These are phyloP conservation scores for Cubamyces sp. DNA, from an alignment of 768 basidiomycete genomes.

Conservation along the genomic window DNA sequence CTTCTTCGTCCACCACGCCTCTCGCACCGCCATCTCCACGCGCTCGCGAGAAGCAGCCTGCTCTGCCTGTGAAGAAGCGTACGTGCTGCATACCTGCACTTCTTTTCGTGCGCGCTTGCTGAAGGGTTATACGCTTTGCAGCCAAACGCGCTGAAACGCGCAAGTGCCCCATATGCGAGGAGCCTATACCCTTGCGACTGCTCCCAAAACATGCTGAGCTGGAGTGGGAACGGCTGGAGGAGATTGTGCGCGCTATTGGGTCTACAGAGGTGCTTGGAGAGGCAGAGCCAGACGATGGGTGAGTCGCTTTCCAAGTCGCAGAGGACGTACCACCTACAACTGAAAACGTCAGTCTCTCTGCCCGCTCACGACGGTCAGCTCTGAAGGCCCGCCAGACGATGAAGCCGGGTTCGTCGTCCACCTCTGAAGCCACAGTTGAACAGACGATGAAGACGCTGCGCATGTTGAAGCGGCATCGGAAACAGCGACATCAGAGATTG, in stretches of 20 bases:
- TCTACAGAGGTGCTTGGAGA: constrained; percentile 57
- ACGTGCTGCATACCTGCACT: background rate
- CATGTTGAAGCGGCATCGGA: constrained; percentile 68
- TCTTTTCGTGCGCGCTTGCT: background rate
- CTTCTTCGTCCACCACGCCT: constrained; percentile 41
- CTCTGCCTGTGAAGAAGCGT: constrained; percentile 48
- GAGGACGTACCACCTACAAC: background rate
- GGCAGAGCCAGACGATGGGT: constrained; percentile 61
- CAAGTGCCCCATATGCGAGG: constrained; percentile 74
- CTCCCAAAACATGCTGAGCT: constrained; percentile 64
- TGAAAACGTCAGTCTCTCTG: constrained; percentile 32
- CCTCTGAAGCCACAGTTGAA: constrained; percentile 32
- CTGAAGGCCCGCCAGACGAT: constrained; percentile 45
- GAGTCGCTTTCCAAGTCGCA: constrained; percentile 29
- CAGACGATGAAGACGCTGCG: constrained; percentile 57
- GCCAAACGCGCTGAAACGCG: constrained; percentile 77
- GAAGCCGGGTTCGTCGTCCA: constrained; percentile 13
- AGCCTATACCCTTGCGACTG: constrained; percentile 74
- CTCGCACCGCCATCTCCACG: constrained; percentile 30
- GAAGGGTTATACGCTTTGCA: constrained; percentile 30
- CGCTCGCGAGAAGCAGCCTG: constrained; percentile 21
- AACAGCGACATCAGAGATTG: constrained; percentile 66
- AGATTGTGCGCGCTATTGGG: constrained; percentile 66
- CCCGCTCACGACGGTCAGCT: constrained; percentile 49
- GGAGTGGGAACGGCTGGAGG: constrained; percentile 70